A percentile compares a stretch with the other conserved stretches of the same genome.
Evolutionary conservation across 2,329 filamentous ascomycete species (phyloP).

Genomic region (Aspergillus thermomutatus): DNA sequence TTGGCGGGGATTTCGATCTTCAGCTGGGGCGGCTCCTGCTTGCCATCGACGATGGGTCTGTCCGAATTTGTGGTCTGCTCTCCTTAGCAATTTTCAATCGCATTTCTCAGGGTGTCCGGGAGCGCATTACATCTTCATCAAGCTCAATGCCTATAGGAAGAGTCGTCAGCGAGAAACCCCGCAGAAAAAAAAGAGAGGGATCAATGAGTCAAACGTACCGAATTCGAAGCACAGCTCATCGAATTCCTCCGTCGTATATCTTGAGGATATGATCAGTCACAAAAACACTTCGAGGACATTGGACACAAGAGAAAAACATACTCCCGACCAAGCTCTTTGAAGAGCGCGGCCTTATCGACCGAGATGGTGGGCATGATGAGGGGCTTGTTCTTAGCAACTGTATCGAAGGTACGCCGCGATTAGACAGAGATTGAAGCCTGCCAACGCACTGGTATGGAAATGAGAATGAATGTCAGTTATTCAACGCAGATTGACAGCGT

Average conservation of each 20-base stretch:
- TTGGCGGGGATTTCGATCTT: constrained; percentile 99
- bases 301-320: constrained; percentile 45
- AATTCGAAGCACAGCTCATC: constrained; percentile 99
- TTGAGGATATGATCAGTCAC: constrained; percentile 32
- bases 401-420: constrained; percentile 1
- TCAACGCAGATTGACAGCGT: neutral
- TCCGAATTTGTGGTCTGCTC: constrained; percentile 66
- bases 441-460: constrained; percentile 1
- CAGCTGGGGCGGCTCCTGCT: constrained; percentile 84
- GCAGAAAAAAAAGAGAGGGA: constrained; percentile 8
- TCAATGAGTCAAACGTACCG: constrained; percentile 48
- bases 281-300: constrained; percentile 14
- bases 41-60: constrained; percentile 69
- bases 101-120: constrained; percentile 9
- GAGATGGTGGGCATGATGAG: constrained; percentile 88
- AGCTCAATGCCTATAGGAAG: constrained; percentile 68
- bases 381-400: constrained; percentile 23
- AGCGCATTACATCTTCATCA: constrained; percentile 70
- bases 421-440: constrained; percentile 1
- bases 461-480: neutral
- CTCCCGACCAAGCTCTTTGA: constrained; percentile 85
- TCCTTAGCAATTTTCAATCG: constrained; percentile 22
- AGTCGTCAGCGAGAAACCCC: constrained; percentile 31
- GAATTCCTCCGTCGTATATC: constrained; percentile 89
- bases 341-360: constrained; percentile 94